Percentiles rank a stretch among this genome's conserved stretches.
These are phyloP conservation scores for Chlorella sp. DNA, from an alignment of 139 green algal genomes.

Conservation along the genomic window DNA sequence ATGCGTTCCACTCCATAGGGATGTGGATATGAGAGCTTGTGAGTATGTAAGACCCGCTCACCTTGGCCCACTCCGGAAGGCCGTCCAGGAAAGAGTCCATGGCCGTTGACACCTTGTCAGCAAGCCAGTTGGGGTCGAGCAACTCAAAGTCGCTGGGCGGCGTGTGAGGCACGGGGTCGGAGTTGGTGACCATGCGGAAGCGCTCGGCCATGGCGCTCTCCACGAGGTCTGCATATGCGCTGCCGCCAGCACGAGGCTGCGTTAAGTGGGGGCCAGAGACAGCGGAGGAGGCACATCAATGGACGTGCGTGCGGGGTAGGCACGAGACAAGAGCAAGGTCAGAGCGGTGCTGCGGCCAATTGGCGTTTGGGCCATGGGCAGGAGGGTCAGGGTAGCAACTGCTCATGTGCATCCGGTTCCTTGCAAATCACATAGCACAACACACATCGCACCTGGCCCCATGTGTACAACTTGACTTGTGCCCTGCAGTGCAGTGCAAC, in stretches of 20 bases:
- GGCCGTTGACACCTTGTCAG: no score
- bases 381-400: not conserved
- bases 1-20: no score
- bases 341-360: no score
- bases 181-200: not conserved
- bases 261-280: not conserved
- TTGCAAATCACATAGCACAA: not conserved
- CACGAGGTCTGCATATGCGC: not conserved
- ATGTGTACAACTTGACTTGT: not conserved
- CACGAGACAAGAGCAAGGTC: no score
- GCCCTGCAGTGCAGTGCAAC: not conserved
- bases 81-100: no score
- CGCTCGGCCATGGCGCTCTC: not conserved
- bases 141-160: not conserved
- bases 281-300: no score
- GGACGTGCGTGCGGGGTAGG: no score
- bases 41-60: no score
- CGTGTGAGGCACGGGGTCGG: not conserved
- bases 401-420: not conserved
- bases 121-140: not conserved
- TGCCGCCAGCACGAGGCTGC: not conserved
- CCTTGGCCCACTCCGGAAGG: no score
- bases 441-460: not conserved
- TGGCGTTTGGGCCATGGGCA: no score
- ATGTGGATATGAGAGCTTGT: no score